Conservation (phyloP, 495 filamentous ascomycete species). For the Hypoxylon crocopeplum region DNA sequence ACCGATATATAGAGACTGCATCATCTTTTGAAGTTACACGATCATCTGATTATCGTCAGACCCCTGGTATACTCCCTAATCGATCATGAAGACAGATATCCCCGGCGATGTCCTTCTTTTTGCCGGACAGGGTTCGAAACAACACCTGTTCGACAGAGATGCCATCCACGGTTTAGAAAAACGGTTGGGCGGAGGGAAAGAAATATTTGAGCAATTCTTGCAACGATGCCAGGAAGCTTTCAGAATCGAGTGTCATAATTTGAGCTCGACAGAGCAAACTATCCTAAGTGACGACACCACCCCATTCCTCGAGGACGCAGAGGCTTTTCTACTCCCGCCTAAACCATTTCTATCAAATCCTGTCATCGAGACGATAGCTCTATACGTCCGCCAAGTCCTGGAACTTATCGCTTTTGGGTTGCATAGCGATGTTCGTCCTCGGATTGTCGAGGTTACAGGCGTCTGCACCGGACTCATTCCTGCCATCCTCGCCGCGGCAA, state of each 20-base stretch:
- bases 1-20: too few species aligned
- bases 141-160: constrained; percentile 9
- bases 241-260: neutral
- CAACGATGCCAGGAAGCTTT: neutral
- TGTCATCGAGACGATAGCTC: constrained; percentile 12
- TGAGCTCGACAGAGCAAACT: neutral
- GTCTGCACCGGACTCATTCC: constrained; percentile 20
- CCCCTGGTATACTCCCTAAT: too few species aligned
- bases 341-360: constrained; percentile 7
- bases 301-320: constrained; percentile 5
- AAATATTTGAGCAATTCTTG: neutral
- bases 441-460: constrained; percentile 10
- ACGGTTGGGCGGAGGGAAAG: constrained; percentile 5
- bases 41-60: too few species aligned
- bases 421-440: neutral
- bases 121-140: constrained; percentile 17
- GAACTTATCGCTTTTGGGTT: constrained; percentile 7
- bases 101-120: constrained; percentile 10
- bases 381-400: constrained; percentile 18
- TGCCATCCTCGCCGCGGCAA: constrained; percentile 8
- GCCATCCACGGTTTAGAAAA: neutral
- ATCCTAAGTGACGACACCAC: constrained; percentile 2
- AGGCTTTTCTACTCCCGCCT: constrained; percentile 9
- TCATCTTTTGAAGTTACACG: too few species aligned
- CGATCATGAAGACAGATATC: constrained; percentile 7